Percentiles rank a stretch among this genome's conserved stretches.
Conservation (phyloP, 2,329 filamentous ascomycete species). For the Fusarium cicatricum region DNA sequence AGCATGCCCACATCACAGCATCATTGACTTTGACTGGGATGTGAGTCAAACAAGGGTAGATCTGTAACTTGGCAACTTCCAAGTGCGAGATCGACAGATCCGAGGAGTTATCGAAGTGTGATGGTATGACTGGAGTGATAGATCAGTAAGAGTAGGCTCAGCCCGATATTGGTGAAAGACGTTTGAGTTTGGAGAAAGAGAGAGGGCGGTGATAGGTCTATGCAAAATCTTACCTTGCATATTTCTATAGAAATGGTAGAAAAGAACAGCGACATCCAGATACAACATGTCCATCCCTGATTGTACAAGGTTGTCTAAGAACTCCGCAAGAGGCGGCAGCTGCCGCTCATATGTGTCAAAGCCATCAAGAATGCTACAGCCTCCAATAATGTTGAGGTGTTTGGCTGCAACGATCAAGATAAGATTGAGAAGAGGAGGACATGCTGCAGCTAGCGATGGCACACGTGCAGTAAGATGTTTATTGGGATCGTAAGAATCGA, state of each 20-base stretch:
- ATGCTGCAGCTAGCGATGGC: conserved; percentile 16
- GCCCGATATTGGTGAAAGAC: too few relatives aligned
- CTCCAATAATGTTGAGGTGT: background rate
- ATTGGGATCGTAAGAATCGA: conserved; percentile 26
- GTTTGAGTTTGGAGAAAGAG: background rate
- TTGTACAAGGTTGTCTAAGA: background rate
- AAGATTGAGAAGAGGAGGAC: conserved; percentile 18
- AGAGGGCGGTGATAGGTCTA: too few relatives aligned
- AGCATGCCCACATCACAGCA: conserved; percentile 13
- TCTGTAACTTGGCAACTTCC: background rate
- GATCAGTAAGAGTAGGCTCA: background rate
- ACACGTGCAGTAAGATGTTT: conserved; percentile 17
- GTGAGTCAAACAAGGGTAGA: background rate
- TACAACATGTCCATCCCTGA: conserved; percentile 1
- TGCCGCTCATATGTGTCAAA: background rate
- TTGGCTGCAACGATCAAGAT: conserved; percentile 15
- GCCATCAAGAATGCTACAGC: background rate
- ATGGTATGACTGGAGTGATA: background rate
- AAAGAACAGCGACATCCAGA: conserved; percentile 2
- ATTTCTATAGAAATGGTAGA: background rate
- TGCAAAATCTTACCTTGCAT: background rate
- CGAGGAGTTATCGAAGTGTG: background rate
- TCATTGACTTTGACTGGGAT: background rate
- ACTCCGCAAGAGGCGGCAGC: background rate
- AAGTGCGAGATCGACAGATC: background rate